phyloP scores from a whole-genome alignment of 805 yeast species.

The Wickerhamia fluorescens region DNA sequence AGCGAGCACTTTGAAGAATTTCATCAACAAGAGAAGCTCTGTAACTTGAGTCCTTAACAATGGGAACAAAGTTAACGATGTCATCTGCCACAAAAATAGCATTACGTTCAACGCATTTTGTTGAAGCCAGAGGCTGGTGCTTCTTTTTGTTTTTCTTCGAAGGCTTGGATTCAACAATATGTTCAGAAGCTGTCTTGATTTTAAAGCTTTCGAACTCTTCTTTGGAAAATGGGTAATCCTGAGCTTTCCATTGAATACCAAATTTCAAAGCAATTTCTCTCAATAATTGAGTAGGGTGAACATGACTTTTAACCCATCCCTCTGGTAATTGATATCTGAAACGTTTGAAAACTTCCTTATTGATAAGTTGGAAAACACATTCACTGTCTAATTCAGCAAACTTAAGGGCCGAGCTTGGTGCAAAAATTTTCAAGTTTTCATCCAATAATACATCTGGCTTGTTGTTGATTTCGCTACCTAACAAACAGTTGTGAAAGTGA shows the following conservation, averaged over 20 bases:
- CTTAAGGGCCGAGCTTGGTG: constrained; percentile 31
- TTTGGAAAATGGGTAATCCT: constrained; percentile 41
- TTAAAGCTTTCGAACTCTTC: constrained; percentile 25
- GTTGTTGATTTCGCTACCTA: constrained; percentile 44
- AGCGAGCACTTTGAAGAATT: constrained; percentile 58
- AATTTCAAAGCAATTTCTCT: constrained; percentile 69
- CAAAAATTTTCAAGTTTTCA: constrained; percentile 34
- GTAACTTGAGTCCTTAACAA: constrained; percentile 64
- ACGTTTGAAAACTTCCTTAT: constrained; percentile 50
- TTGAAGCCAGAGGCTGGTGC: constrained; percentile 8
- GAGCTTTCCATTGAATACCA: constrained; percentile 79
- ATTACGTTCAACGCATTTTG: constrained; percentile 13
- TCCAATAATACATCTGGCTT: constrained; percentile 36
- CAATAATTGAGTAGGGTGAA: constrained; percentile 42
- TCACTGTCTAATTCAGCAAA: constrained; percentile 42
- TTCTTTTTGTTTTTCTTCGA: constrained; percentile 31
- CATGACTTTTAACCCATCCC: constrained; percentile 36
- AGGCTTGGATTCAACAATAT: constrained; percentile 8
- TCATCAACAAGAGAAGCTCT: constrained; percentile 67
- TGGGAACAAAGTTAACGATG: constrained; percentile 62
- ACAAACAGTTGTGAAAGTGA: constrained; percentile 64
- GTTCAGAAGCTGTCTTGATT: constrained; percentile 21
- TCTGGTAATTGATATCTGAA: constrained; percentile 54
- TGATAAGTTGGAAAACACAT: constrained; percentile 37
- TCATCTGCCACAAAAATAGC: constrained; percentile 55